Percentiles rank a stretch among this genome's conserved stretches.
These are phyloP conservation scores for Candida peoriensis DNA, from an alignment of 805 yeast genomes.

Conservation along the genomic window DNA sequence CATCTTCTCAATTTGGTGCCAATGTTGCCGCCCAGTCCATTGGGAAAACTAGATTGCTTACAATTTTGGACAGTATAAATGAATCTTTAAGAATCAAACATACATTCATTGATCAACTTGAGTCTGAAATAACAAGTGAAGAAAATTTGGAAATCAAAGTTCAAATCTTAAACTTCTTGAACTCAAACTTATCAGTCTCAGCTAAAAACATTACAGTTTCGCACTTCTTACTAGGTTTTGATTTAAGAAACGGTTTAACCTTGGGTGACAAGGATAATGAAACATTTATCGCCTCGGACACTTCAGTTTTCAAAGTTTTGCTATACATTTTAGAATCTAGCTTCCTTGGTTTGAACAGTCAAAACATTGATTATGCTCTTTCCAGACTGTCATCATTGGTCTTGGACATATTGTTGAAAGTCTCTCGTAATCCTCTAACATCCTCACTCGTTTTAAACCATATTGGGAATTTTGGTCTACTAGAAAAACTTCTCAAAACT, in stretches of 20 bases:
- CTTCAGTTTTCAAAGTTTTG: conserved; percentile 53
- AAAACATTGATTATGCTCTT: conserved; percentile 45
- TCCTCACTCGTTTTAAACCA: conserved; percentile 44
- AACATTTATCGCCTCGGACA: conserved; percentile 49
- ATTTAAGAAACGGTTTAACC: conserved; percentile 42
- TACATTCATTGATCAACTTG: conserved; percentile 67
- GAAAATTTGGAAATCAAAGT: conserved; percentile 46
- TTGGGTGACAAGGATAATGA: conserved; percentile 38
- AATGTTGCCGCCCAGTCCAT: conserved; percentile 30
- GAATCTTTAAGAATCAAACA: conserved; percentile 72
- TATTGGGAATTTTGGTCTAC: conserved; percentile 47
- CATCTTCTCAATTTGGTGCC: conserved; percentile 41
- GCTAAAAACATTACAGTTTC: conserved; percentile 48
- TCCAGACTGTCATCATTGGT: conserved; percentile 52
- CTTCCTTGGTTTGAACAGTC: conserved; percentile 35
- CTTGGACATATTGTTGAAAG: conserved; percentile 56
- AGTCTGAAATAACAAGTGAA: conserved; percentile 35
- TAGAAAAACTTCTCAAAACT: conserved; percentile 43
- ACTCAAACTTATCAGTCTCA: conserved; percentile 38
- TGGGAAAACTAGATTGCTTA: conserved; percentile 57
- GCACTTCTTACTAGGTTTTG: conserved; percentile 78
- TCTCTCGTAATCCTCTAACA: conserved; percentile 54
- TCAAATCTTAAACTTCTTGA: conserved; percentile 54
- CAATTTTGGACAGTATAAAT: conserved; percentile 68
- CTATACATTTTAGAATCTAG: conserved; percentile 45